Base-by-base conservation (phyloP, 208 protist genomes). In the Trypanosoma lewisi region DNA sequence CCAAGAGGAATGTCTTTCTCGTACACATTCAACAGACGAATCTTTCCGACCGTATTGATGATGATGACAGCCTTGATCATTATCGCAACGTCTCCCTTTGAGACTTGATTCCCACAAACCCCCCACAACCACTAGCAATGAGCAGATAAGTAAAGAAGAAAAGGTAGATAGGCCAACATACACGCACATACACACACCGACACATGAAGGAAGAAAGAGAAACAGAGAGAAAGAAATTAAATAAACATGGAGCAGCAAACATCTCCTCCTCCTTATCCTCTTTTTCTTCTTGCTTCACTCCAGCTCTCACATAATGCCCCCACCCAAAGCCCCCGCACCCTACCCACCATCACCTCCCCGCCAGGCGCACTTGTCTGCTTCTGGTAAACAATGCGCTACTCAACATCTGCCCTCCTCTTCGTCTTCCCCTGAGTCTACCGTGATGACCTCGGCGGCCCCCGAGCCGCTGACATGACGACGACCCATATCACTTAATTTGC, bases 1-100 rank as follows among this genome's bases (percentile, higher is more conserved):
- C 49, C 58, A 36, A 78, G 58, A 31, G 71, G 67, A 41, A 89
- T 83, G 17, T 78, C 62, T 56, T 97, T 87, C 54, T 98, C 89
- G 61, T 98, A 99, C 54, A 98, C 98, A 73, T 98, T 98, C 7
- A 90, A 63, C 25, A 99, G 77, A 7, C 98, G 91, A 12, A 98
- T 85, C 80, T 99, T 99, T 57, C 98, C 98, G 36, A 96, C 86
- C 39, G 97, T 98, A 72, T 99, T 99, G 54, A 99, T 94, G 54
- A 99, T 96, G 42, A 99, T 73, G 14, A 99, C 94, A 19, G 89
- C 87, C 56, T 97, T 97, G 67, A 98, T 98, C 97, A 98, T 99
- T 51, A 62, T n/a, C n/a, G n/a, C n/a, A n/a, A n/a, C n/a, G n/a
- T n/a, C n/a, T n/a, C n/a, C n/a, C n/a, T n/a, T n/a, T n/a, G n/a